A percentile compares a stretch with the other conserved stretches of the same genome.
Conservation (phyloP, 805 yeast genomes). For the Blastobotrys chiropterorum region DNA sequence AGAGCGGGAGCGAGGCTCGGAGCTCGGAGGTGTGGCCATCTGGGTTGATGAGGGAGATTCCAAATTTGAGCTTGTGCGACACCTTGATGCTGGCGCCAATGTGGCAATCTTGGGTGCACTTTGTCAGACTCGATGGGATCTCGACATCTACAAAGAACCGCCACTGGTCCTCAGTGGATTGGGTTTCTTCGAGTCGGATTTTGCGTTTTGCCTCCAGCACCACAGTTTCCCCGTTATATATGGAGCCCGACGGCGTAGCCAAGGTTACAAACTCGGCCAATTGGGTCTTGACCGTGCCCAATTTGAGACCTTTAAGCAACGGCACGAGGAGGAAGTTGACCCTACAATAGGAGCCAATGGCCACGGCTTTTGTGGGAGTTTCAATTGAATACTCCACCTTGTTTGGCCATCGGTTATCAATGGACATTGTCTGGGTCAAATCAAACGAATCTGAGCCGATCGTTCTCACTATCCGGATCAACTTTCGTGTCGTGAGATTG, state of each 20-base stretch:
- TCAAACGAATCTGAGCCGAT: slow-evolving; percentile 83
- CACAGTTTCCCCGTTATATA: slow-evolving; percentile 56
- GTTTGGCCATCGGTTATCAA: slow-evolving; percentile 92
- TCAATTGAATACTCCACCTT: slow-evolving; percentile 87
- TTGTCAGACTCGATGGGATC: slow-evolving; percentile 66
- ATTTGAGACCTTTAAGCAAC: slow-evolving; percentile 65
- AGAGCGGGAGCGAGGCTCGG: slow-evolving; percentile 82
- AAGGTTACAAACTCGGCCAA: slow-evolving; percentile 61
- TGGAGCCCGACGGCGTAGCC: slow-evolving; percentile 45
- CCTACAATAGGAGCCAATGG: slow-evolving; percentile 76
- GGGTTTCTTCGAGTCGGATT: slow-evolving; percentile 32
- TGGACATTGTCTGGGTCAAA: slow-evolving; percentile 83
- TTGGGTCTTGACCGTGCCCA: slow-evolving; percentile 67
- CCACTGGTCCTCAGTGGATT: slow-evolving; percentile 57
- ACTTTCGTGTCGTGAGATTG: slow-evolving; percentile 60
- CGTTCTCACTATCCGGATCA: slow-evolving; percentile 77
- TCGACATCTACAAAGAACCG: slow-evolving; percentile 53
- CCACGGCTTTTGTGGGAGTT: slow-evolving; percentile 81
- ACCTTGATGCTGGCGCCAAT: slow-evolving; percentile 66
- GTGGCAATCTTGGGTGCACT: slow-evolving; percentile 83
- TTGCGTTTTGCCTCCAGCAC: slow-evolving; percentile 41
- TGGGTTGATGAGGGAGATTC: slow-evolving; percentile 70
- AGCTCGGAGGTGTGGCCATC: slow-evolving; percentile 92
- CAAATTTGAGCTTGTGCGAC: slow-evolving; percentile 81
- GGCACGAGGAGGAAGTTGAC: slow-evolving; percentile 72